Percentiles rank a stretch among this genome's conserved stretches.
Evolutionary conservation across 352 stramenopile genomes (phyloP).

Genomic region (Globisporangium megalacanthum): DNA sequence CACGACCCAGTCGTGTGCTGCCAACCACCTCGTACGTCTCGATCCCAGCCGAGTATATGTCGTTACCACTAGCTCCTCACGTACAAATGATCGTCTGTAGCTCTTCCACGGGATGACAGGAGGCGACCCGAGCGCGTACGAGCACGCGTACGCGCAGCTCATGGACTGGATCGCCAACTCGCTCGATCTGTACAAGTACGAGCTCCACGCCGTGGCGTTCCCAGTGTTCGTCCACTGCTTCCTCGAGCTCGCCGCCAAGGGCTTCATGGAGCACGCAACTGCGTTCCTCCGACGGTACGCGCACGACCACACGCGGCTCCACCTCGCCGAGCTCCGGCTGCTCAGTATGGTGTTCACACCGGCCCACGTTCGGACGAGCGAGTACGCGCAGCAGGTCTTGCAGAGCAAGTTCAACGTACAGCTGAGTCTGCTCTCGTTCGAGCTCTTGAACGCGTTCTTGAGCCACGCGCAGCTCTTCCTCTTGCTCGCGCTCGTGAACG

Average conservation of each 20-base stretch:
- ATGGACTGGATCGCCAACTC: conserved; percentile 82
- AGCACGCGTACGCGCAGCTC: conserved; percentile 66
- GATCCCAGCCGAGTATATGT: neutral
- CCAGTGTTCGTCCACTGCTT: conserved; percentile 83
- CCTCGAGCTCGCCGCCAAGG: conserved; percentile 71
- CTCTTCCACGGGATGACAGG: conserved; percentile 69
- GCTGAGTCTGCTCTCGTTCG: conserved; percentile 77
- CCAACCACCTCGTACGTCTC: conserved; percentile 64
- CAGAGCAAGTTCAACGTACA: conserved; percentile 83
- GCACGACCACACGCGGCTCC: conserved; percentile 58
- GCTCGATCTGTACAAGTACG: conserved; percentile 83
- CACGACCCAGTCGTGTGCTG: conserved; percentile 60
- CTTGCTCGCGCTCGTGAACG: conserved; percentile 71
- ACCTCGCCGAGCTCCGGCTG: conserved; percentile 61
- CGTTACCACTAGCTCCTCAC: too few species aligned
- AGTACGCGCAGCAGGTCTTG: conserved; percentile 74
- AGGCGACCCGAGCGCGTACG: conserved; percentile 51
- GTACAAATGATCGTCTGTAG: conserved; percentile 14
- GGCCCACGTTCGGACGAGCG: conserved; percentile 58
- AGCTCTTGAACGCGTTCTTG: conserved; percentile 77
- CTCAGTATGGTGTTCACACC: conserved; percentile 59
- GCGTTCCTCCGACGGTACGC: conserved; percentile 57
- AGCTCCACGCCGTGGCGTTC: conserved; percentile 72
- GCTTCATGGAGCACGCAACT: conserved; percentile 38
- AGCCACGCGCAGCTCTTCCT: conserved; percentile 74